Conservation (phyloP, 306 rosid genomes). For the Vigna mungo region DNA sequence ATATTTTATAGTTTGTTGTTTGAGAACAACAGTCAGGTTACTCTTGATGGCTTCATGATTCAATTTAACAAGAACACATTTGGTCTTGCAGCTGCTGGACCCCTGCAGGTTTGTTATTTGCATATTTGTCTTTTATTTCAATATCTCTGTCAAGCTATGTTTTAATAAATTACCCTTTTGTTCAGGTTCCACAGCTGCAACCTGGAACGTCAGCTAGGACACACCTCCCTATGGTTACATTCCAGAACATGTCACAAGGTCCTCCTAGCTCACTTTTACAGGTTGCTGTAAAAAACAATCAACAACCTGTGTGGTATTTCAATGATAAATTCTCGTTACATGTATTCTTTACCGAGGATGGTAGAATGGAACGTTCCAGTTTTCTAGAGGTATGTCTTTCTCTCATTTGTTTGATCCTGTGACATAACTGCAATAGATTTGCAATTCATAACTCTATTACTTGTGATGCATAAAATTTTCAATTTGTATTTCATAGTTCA, state of each 20-base stretch:
- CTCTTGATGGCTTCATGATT: conserved; percentile 90
- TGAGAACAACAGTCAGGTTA: conserved; percentile 75
- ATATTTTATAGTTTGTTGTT: conserved; percentile 72
- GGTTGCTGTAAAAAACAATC: conserved; percentile 85
- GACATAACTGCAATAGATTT: conserved; percentile 1
- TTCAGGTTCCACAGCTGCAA: conserved; percentile 77
- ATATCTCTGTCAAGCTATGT: conserved; percentile 17
- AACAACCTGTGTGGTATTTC: conserved; percentile 92
- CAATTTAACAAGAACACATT: conserved; percentile 91
- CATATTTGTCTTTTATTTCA: conserved; percentile 1
- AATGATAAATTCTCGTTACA: conserved; percentile 73
- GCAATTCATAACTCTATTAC: conserved; percentile 4
- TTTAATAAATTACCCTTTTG: conserved; percentile 28
- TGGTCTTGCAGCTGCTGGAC: conserved; percentile 89
- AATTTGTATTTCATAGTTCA: background rate
- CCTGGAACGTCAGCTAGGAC: conserved; percentile 71
- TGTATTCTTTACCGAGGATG: conserved; percentile 81
- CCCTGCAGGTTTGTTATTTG: conserved; percentile 66
- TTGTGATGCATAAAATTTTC: background rate
- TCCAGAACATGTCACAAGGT: conserved; percentile 90
- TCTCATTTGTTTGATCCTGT: conserved; percentile 11
- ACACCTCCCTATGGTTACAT: conserved; percentile 82
- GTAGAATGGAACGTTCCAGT: conserved; percentile 84
- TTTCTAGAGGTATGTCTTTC: conserved; percentile 77
- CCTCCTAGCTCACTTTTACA: conserved; percentile 86